Conservation (phyloP, 1,139 yeast species). For the Blastobotrys illinoisensis region DNA sequence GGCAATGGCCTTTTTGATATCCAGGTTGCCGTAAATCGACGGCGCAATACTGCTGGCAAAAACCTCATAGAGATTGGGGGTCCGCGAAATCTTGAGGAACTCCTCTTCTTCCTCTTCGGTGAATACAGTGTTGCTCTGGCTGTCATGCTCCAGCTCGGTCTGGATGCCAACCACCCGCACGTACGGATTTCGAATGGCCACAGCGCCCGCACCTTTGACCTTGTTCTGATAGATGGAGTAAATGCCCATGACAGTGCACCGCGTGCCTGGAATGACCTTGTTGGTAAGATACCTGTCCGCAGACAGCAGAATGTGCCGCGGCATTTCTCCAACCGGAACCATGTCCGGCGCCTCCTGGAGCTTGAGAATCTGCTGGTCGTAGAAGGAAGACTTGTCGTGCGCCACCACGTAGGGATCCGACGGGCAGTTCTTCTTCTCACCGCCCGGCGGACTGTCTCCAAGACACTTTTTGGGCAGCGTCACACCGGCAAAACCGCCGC, state of each 20-base stretch:
- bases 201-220: slow-evolving; percentile 50
- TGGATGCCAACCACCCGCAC: slow-evolving; percentile 82
- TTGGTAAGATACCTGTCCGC: slow-evolving; percentile 89
- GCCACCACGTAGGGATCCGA: slow-evolving; percentile 89
- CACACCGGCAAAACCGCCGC: slow-evolving; percentile 74
- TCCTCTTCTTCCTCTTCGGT: slow-evolving; percentile 93
- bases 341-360: slow-evolving; percentile 95
- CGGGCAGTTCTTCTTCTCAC: slow-evolving; percentile 63
- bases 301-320: slow-evolving; percentile 83
- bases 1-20: slow-evolving; percentile 88
- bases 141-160: slow-evolving; percentile 71
- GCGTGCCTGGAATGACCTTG: slow-evolving; percentile 88
- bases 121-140: slow-evolving; percentile 62
- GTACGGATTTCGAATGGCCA: slow-evolving; percentile 92
- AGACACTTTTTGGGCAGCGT: slow-evolving; percentile 70
- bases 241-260: slow-evolving; percentile 87
- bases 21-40: slow-evolving; percentile 87
- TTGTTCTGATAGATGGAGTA: slow-evolving; percentile 80
- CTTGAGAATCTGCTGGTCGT: slow-evolving; percentile 91
- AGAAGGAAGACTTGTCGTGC: slow-evolving; percentile 86
- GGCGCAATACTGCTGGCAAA: slow-evolving; percentile 94
- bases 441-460: slow-evolving; percentile 48
- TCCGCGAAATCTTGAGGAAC: slow-evolving; percentile 71
- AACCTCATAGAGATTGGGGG: slow-evolving; percentile 76
- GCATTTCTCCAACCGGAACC: slow-evolving; percentile 99